These are phyloP conservation scores for Sporothrix pseudoabietina DNA, from an alignment of 2,329 filamentous ascomycete genomes.

Conservation along the genomic window DNA sequence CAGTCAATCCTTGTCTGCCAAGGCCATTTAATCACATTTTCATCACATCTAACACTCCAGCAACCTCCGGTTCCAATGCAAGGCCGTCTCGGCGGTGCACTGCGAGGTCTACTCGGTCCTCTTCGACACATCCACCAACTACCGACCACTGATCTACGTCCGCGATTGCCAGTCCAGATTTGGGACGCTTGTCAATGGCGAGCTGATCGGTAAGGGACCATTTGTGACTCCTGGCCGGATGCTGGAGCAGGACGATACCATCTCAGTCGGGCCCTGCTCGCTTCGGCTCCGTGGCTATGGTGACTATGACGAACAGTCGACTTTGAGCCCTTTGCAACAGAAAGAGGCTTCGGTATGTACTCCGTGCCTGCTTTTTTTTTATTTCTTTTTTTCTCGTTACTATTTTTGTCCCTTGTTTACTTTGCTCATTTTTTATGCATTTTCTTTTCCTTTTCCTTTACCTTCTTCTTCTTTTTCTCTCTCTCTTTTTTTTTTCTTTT, in stretches of 20 bases:
- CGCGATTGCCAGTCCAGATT: conserved; percentile 58
- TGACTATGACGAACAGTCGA: conserved; percentile 26
- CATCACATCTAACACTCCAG: conserved; percentile 36
- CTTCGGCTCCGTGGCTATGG: conserved; percentile 43
- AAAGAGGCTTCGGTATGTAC: conserved; percentile 42
- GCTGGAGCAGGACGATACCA: conserved; percentile 54
- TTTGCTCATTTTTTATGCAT: no score
- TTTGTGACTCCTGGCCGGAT: conserved; percentile 49
- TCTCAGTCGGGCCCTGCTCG: conserved; percentile 45
- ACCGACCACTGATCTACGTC: conserved; percentile 51
- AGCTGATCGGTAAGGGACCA: conserved; percentile 47
- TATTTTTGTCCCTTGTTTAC: no score
- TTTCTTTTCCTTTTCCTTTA: no score
- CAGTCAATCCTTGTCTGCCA: no score
- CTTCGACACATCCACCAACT: conserved; percentile 46
- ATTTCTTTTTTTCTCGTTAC: background rate
- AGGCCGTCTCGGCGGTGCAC: conserved; percentile 54
- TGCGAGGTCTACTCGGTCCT: conserved; percentile 59
- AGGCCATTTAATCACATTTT: no score
- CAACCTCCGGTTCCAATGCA: conserved; percentile 46
- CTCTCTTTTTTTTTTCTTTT: no score
- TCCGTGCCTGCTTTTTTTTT: no score
- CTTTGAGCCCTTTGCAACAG: conserved; percentile 39
- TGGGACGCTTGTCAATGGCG: conserved; percentile 56
- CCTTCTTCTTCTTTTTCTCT: no score